Percentiles rank a stretch among this genome's conserved stretches.
phyloP scores from a whole-genome alignment of 2,329 filamentous ascomycete species.

The Microsporum audouinii region DNA sequence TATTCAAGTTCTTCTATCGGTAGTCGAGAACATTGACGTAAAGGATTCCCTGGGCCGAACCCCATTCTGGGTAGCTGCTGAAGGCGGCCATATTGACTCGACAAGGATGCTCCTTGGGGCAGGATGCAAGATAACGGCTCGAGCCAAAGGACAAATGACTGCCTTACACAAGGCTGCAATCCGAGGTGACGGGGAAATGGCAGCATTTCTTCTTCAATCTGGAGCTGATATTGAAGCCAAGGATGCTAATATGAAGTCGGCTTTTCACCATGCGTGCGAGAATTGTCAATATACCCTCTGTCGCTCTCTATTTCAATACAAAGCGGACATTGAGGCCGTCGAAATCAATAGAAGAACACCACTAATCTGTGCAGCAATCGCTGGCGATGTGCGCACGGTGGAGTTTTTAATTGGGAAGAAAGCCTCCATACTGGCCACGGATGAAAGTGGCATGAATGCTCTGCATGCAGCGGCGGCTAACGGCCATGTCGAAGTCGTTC shows the following conservation, averaged over 20 bases:
- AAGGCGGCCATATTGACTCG: constrained; percentile 26
- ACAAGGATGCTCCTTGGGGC: constrained; percentile 23
- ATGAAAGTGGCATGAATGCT: constrained; percentile 28
- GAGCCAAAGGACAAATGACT: constrained; percentile 24
- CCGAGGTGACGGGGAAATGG: constrained; percentile 3
- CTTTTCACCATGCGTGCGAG: constrained; percentile 29
- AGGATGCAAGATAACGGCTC: constrained; percentile 22
- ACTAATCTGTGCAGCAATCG: constrained; percentile 27
- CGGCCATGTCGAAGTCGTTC: constrained; percentile 28
- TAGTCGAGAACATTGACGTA: constrained; percentile 23
- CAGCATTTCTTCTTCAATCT: constrained; percentile 10
- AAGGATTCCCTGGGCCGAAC: constrained; percentile 25
- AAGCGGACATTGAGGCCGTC: constrained; percentile 23
- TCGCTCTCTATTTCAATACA: constrained; percentile 25
- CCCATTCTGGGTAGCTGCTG: constrained; percentile 27
- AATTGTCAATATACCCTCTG: constrained; percentile 26
- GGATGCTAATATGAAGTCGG: constrained; percentile 25
- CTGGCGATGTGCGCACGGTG: constrained; percentile 21
- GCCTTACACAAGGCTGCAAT: constrained; percentile 24
- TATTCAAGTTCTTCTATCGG: constrained; percentile 24
- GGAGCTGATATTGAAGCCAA: constrained; percentile 27
- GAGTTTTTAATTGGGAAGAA: constrained; percentile 25
- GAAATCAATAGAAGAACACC: constrained; percentile 27
- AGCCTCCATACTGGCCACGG: constrained; percentile 19
- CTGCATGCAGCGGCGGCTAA: constrained; percentile 32